These are phyloP conservation scores for Phytophthora chlamydospora DNA, from an alignment of 352 stramenopile genomes.

Conservation along the genomic window DNA sequence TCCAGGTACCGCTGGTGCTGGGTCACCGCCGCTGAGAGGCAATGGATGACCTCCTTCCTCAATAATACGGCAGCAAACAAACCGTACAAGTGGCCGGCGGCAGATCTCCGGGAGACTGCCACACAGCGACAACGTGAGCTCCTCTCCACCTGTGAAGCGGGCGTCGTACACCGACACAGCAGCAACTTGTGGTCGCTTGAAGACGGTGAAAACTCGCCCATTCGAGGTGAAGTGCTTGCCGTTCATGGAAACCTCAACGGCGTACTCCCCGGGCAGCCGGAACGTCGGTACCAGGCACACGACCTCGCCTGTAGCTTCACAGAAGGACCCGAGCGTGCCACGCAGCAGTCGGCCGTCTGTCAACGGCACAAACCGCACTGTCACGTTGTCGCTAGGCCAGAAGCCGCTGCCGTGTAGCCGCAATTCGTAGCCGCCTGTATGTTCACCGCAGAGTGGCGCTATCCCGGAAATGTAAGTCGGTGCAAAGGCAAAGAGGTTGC, in stretches of 20 bases:
- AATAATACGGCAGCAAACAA: slow-evolving; percentile 40
- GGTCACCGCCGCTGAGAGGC: not conserved
- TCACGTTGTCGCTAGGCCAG: slow-evolving; percentile 79
- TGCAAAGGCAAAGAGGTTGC: slow-evolving; percentile 67
- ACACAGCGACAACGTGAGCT: slow-evolving; percentile 40
- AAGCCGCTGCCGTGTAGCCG: slow-evolving; percentile 73
- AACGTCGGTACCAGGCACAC: slow-evolving; percentile 76
- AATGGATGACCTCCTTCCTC: slow-evolving; percentile 4
- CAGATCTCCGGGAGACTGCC: slow-evolving; percentile 50
- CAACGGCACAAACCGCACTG: slow-evolving; percentile 74
- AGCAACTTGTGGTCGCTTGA: slow-evolving; percentile 47
- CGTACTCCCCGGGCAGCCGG: slow-evolving; percentile 59
- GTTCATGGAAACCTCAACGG: slow-evolving; percentile 80
- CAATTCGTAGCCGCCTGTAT: slow-evolving; percentile 64
- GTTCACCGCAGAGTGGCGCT: slow-evolving; percentile 55
- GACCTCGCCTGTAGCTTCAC: slow-evolving; percentile 47
- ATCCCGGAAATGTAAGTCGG: slow-evolving; percentile 56
- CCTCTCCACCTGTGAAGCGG: slow-evolving; percentile 39
- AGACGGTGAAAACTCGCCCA: slow-evolving; percentile 60
- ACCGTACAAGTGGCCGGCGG: slow-evolving; percentile 40
- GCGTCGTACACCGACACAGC: slow-evolving; percentile 52
- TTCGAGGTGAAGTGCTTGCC: slow-evolving; percentile 80
- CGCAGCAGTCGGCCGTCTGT: slow-evolving; percentile 59
- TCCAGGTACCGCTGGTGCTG: slow-evolving; percentile 8
- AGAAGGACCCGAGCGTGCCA: slow-evolving; percentile 52